Conservation (phyloP, 2,329 filamentous ascomycete genomes). For the Lachnellula hyalina region DNA sequence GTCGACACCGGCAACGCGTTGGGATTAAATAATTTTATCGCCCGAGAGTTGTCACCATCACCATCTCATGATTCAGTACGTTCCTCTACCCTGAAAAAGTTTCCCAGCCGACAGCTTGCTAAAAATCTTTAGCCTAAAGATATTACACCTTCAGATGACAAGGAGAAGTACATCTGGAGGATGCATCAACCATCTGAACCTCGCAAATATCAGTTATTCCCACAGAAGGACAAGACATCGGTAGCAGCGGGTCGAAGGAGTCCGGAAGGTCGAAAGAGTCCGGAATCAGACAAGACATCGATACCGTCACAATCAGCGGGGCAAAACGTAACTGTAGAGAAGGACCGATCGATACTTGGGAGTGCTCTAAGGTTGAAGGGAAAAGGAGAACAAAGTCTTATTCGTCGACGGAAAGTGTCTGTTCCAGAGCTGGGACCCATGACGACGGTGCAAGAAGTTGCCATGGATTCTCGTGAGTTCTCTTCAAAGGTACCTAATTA, state of each 20-base stretch:
- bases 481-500: background rate
- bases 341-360: conserved; percentile 31
- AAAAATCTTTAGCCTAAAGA: conserved; percentile 20
- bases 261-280: conserved; percentile 42
- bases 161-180: conserved; percentile 52
- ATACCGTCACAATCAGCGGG: conserved; percentile 34
- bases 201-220: conserved; percentile 60
- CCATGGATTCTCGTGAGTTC: conserved; percentile 65
- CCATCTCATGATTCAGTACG: conserved; percentile 32
- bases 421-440: conserved; percentile 61
- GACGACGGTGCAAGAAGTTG: conserved; percentile 61
- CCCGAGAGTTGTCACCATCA: conserved; percentile 43
- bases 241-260: conserved; percentile 39
- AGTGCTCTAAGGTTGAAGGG: conserved; percentile 46
- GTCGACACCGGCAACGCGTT: conserved; percentile 33
- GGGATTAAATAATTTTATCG: conserved; percentile 45
- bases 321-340: conserved; percentile 31
- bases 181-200: conserved; percentile 49
- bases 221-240: conserved; percentile 37
- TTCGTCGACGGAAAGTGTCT: conserved; percentile 57
- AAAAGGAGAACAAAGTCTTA: conserved; percentile 54
- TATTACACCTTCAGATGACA: conserved; percentile 17
- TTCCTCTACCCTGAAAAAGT: background rate
- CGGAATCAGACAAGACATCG: conserved; percentile 42
- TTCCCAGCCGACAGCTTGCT: conserved; percentile 5